Percentiles rank a stretch among this genome's conserved stretches.
Conservation (phyloP, 2,329 filamentous ascomycete species). For the Fusarium anguioides region DNA sequence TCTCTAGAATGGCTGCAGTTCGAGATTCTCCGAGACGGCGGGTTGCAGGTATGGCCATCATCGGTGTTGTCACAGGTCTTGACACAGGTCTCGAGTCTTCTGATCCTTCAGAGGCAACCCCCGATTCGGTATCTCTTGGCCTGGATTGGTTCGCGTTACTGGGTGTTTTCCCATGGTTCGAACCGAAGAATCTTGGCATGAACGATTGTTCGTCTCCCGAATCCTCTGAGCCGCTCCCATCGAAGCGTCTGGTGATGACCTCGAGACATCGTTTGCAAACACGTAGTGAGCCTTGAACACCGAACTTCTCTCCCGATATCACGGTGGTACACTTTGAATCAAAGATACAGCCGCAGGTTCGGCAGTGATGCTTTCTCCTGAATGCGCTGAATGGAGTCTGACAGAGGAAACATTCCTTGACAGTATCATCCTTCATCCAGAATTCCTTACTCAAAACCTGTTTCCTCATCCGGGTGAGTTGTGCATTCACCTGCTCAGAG, state of each 20-base stretch:
- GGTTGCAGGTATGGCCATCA: slow-evolving; percentile 77
- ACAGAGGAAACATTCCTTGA: slow-evolving; percentile 96
- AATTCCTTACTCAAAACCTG: slow-evolving; percentile 95
- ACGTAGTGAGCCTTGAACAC: slow-evolving; percentile 83
- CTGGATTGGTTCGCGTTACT: slow-evolving; percentile 47
- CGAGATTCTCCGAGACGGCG: slow-evolving; percentile 77
- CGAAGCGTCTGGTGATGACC: slow-evolving; percentile 90
- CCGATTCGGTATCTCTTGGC: slow-evolving; percentile 53
- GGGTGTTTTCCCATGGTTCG: slow-evolving; percentile 61
- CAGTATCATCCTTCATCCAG: slow-evolving; percentile 99
- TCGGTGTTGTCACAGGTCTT: slow-evolving; percentile 71
- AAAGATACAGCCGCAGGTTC: slow-evolving; percentile 97
- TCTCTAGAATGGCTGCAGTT: slow-evolving; percentile 90
- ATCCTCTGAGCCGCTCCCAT: slow-evolving; percentile 87
- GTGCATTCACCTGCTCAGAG: slow-evolving; percentile 68
- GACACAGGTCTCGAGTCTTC: slow-evolving; percentile 65
- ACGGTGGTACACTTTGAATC: slow-evolving; percentile 94
- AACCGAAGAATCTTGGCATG: slow-evolving; percentile 71
- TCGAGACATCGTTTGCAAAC: slow-evolving; percentile 94
- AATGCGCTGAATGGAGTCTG: slow-evolving; percentile 93
- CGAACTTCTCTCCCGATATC: slow-evolving; percentile 89
- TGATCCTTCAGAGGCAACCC: slow-evolving; percentile 55
- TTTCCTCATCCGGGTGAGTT: slow-evolving; percentile 78
- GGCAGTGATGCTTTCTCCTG: slow-evolving; percentile 94
- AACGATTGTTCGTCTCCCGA: slow-evolving; percentile 82